Evolutionary conservation across 2,329 filamentous ascomycete genomes (phyloP), one percentile per base, ranked within the genome.

Genomic region (Thielaviopsis punctulata): DNA sequence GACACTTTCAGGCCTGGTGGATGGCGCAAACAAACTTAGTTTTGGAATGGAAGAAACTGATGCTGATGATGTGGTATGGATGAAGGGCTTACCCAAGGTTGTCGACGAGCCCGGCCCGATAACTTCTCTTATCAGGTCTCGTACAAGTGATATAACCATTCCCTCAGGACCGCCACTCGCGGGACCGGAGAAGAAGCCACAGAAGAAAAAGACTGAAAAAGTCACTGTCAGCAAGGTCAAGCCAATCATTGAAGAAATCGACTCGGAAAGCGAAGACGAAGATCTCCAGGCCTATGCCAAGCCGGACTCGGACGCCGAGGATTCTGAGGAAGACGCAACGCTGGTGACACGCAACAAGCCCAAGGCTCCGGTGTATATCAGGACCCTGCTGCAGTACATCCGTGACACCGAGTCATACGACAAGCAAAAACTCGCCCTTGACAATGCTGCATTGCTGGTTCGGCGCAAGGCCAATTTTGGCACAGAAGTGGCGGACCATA

Each of bases 261-360:
- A 73, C 22, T 73, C 75, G 9, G 74, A 75, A 1, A 73, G 72
- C 8, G 79, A 81, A 45, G 75, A 79, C 27, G 77, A 82, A 15
- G 84, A 85, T 55, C 69, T 96, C 1, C 70, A 79, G 2, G 77
- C 86, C 1, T 95, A 95, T 59, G 76, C 77, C 13, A 95, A 95
- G 63, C 86, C 86, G 0, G 86, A 87, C 60, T 88, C 85, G 1
- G 92, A 98, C 58, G 76, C 80, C 0, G 86, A 93, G 62, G 92
- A 98, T 62, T 90, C 87, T 0, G 88, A 95, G 53, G 89, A 95
- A 36, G 93, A 98, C 59, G 82, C 92, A 4, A 94, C 88, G 0
- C 70, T 95, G 18, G 75, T 96, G 47, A 82, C 84, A 53, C 77
- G 89, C 13, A 81, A 92, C 64, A 95, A 92, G 59, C 77, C 83